Percentiles rank a stretch among this genome's conserved stretches.
Conservation (phyloP, 345 rosid genomes). For the Rubroshorea leprosula region DNA sequence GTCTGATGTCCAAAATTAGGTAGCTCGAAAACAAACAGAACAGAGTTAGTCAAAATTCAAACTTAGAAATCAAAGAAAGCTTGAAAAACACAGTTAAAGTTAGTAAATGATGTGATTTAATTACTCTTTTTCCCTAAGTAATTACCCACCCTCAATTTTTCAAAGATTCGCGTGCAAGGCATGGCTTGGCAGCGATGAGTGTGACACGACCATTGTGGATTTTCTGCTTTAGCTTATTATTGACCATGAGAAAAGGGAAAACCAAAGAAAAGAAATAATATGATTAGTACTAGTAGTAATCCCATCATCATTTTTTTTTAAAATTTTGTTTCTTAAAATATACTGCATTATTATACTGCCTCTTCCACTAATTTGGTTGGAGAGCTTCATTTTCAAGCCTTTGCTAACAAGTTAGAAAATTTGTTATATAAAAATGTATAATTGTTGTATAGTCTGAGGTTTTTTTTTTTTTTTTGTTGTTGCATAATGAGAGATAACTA, state of each 20-base stretch:
- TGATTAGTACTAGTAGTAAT: conserved; percentile 15
- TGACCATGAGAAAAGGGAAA: conserved; percentile 10
- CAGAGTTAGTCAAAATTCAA: conserved; percentile 25
- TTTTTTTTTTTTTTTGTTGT: no score
- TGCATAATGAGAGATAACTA: no score
- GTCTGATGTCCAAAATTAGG: conserved; percentile 7
- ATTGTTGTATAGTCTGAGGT: no score
- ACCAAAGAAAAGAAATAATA: background rate
- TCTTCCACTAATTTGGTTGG: no score
- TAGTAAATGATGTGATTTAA: conserved; percentile 28
- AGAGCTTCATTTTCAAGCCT: conserved; percentile 15
- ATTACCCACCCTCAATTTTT: conserved; percentile 16
- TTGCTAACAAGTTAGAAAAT: no score
- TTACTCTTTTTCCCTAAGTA: conserved; percentile 15
- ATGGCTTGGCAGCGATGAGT: conserved; percentile 31
- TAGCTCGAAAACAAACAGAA: background rate
- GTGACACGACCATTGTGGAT: conserved; percentile 35
- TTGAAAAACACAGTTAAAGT: conserved; percentile 28
- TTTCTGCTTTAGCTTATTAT: conserved; percentile 23
- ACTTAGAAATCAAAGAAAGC: background rate
- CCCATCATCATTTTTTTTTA: conserved; percentile 23
- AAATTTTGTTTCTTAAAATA: conserved; percentile 10
- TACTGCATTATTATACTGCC: conserved; percentile 6
- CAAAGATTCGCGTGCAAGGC: conserved; percentile 53
- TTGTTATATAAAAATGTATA: no score